Percentiles rank a stretch among this genome's conserved stretches.
phyloP scores from a whole-genome alignment of 2,329 filamentous ascomycete species.

The Sporothrix pallida region DNA sequence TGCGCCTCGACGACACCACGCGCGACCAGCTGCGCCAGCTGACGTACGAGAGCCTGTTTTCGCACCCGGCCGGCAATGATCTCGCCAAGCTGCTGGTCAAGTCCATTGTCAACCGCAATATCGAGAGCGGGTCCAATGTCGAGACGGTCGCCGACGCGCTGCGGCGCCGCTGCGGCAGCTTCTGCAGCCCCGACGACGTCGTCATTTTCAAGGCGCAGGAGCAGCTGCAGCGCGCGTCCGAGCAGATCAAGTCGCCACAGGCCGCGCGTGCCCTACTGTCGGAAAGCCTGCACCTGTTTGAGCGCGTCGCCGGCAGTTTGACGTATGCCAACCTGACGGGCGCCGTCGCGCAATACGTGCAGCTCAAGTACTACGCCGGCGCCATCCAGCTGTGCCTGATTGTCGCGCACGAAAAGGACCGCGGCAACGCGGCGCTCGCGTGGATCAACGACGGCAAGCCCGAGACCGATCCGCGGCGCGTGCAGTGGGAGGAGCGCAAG shows the following conservation, averaged over 20 bases:
- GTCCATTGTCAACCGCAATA: constrained; percentile 96
- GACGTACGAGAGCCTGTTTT: constrained; percentile 88
- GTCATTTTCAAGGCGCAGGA: constrained; percentile 99
- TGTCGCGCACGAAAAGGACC: constrained; percentile 83
- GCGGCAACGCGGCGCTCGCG: constrained; percentile 80
- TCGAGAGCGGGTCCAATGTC: constrained; percentile 94
- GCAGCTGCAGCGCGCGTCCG: constrained; percentile 84
- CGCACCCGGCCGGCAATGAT: constrained; percentile 77
- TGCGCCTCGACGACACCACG: constrained; percentile 72
- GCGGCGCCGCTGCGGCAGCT: constrained; percentile 88
- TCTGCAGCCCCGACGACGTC: constrained; percentile 96
- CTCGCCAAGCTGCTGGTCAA: constrained; percentile 95
- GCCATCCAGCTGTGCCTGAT: constrained; percentile 85
- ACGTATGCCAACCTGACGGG: constrained; percentile 79
- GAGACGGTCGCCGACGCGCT: constrained; percentile 97
- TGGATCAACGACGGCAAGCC: constrained; percentile 89
- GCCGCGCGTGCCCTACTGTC: constrained; percentile 79
- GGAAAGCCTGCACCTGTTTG: constrained; percentile 86
- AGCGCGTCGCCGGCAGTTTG: constrained; percentile 83
- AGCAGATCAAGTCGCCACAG: constrained; percentile 76
- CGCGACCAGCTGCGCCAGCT: constrained; percentile 74
- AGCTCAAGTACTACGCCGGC: constrained; percentile 88
- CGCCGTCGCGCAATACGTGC: constrained; percentile 79
- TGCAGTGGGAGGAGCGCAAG: constrained; percentile 72
- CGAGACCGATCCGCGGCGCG: constrained; percentile 69